phyloP scores from a whole-genome alignment of 2,329 filamentous ascomycete species.

The Juglanconis sp. region DNA sequence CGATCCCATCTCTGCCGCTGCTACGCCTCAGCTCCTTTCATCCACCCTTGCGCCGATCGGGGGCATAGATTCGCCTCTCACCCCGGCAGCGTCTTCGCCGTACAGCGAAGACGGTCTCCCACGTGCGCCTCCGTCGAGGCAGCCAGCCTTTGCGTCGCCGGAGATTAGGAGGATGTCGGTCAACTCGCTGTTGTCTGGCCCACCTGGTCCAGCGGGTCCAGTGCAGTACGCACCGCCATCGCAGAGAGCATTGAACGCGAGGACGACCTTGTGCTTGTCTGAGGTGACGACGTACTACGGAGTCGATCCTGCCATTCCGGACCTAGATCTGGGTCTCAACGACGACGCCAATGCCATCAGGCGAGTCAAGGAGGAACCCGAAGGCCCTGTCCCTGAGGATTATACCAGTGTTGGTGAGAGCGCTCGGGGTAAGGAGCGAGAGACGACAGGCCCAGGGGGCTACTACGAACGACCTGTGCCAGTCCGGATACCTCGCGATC shows the following conservation, averaged over 20 bases:
- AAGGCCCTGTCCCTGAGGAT: background rate
- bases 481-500: conserved; percentile 50
- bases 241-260: conserved; percentile 16
- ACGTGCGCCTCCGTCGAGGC: conserved; percentile 21
- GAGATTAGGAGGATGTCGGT: conserved; percentile 53
- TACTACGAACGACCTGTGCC: conserved; percentile 70
- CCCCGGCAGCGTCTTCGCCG: conserved; percentile 37
- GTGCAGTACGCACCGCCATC: conserved; percentile 17
- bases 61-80: conserved; percentile 34
- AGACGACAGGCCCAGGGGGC: conserved; percentile 50
- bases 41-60: conserved; percentile 5
- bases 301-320: conserved; percentile 66
- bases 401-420: background rate
- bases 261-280: conserved; percentile 15
- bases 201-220: conserved; percentile 33
- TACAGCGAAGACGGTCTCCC: conserved; percentile 28
- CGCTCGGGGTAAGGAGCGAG: background rate
- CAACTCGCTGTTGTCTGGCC: conserved; percentile 58
- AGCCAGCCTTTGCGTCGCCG: conserved; percentile 19
- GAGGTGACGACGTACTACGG: conserved; percentile 57
- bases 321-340: conserved; percentile 68
- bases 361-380: background rate
- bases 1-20: conserved; percentile 1
- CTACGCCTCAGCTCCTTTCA: conserved; percentile 24
- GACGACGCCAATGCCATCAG: conserved; percentile 65